Evolutionary conservation across 1,139 yeast genomes (phyloP).

Genomic region (Magnusiomyces tetraspermus): DNA sequence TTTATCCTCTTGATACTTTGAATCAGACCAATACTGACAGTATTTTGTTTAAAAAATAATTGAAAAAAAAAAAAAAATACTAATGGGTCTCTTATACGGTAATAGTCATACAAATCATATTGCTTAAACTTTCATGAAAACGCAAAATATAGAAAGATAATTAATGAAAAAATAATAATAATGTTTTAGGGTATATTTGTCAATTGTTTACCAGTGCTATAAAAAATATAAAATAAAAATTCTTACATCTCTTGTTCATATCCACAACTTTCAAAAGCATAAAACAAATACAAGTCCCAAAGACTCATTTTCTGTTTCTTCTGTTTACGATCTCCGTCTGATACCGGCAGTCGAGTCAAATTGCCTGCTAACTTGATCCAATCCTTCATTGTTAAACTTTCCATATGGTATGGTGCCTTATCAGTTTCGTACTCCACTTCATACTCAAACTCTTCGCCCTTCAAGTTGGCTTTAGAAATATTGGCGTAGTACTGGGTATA

Average conservation of each 20-base stretch:
- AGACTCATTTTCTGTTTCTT: slow-evolving; percentile 14
- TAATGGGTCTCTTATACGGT: not conserved
- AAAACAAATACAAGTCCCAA: slow-evolving; percentile 37
- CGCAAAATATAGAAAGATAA: not conserved
- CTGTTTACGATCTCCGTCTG: slow-evolving; percentile 15
- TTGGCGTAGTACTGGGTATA: slow-evolving; percentile 69
- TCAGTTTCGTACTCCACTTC: slow-evolving; percentile 64
- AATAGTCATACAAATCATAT: not conserved
- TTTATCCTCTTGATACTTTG: not conserved
- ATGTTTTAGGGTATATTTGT: too few species aligned
- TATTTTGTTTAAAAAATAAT: too few species aligned
- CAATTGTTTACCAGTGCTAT: not conserved
- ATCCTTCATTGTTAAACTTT: slow-evolving; percentile 21
- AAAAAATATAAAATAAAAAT: not conserved
- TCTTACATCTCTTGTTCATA: slow-evolving; percentile 23
- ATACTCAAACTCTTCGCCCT: slow-evolving; percentile 43
- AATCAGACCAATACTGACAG: too few species aligned
- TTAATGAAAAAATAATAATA: not conserved
- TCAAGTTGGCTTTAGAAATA: slow-evolving; percentile 42
- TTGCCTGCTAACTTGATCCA: slow-evolving; percentile 51
- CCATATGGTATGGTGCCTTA: slow-evolving; percentile 38
- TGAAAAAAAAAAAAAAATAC: too few species aligned
- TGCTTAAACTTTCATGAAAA: not conserved
- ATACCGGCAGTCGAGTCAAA: slow-evolving; percentile 33
- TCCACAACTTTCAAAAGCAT: slow-evolving; percentile 56